phyloP scores from a whole-genome alignment of 176 grass and related monocot species.

The Oryza glaberrima region DNA sequence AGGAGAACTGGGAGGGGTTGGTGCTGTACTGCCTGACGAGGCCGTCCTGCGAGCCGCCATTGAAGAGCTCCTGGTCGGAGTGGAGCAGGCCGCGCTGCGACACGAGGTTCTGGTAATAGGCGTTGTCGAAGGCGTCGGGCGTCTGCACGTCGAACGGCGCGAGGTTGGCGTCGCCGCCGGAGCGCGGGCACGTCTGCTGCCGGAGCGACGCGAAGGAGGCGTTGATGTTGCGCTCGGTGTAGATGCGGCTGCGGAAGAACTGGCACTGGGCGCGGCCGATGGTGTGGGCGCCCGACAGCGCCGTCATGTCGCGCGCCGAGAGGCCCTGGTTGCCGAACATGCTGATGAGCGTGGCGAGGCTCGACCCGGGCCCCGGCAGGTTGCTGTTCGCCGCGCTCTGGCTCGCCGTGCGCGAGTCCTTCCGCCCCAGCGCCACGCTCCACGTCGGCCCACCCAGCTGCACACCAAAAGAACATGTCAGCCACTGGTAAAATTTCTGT shows the following conservation, averaged over 20 bases:
- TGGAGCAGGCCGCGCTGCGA: conserved; percentile 58
- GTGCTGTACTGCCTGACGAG: conserved; percentile 68
- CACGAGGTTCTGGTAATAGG: conserved; percentile 74
- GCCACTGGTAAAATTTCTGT: no score
- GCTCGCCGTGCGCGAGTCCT: conserved; percentile 68
- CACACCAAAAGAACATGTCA: neutral
- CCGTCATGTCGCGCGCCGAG: conserved; percentile 72
- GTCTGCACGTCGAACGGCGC: conserved; percentile 76
- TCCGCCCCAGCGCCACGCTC: conserved; percentile 70
- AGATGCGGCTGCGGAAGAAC: conserved; percentile 80
- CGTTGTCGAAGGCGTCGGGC: conserved; percentile 73
- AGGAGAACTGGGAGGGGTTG: conserved; percentile 28
- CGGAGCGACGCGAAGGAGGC: conserved; percentile 52
- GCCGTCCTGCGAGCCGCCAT: conserved; percentile 73
- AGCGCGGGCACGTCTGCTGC: conserved; percentile 63
- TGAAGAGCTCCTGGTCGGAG: conserved; percentile 95
- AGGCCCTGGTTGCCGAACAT: conserved; percentile 63
- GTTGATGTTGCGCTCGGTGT: conserved; percentile 65
- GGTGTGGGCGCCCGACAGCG: conserved; percentile 85
- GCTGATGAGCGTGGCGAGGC: conserved; percentile 53
- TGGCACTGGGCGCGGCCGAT: conserved; percentile 65
- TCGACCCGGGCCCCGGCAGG: conserved; percentile 53
- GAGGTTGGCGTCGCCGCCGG: conserved; percentile 53
- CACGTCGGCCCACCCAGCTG: conserved; percentile 74
- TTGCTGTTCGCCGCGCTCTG: conserved; percentile 66